Evolutionary conservation across 768 basidiomycete genomes (phyloP).

Genomic region (Boletus edulis): DNA sequence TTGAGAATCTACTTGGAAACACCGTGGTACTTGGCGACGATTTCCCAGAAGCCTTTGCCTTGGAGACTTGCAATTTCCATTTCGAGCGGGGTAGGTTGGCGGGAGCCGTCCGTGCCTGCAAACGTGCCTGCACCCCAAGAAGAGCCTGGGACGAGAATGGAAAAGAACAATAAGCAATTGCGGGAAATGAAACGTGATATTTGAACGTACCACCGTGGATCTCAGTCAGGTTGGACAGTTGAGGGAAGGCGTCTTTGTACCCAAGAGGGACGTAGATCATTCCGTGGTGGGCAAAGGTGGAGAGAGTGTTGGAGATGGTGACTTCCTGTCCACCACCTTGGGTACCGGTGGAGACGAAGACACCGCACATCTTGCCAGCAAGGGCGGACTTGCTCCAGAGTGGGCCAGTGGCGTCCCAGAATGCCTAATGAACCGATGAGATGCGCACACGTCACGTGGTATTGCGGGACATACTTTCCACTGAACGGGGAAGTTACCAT

Average conservation of each 20-base stretch:
- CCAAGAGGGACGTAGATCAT: slow-evolving; percentile 53
- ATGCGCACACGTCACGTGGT: background rate
- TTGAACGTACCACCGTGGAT: slow-evolving; percentile 43
- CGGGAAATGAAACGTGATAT: background rate
- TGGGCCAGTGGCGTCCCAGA: slow-evolving; percentile 52
- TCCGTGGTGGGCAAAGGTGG: slow-evolving; percentile 55
- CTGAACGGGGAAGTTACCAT: slow-evolving; percentile 48
- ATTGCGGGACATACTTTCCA: slow-evolving; percentile 48
- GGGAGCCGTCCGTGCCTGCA: slow-evolving; percentile 52
- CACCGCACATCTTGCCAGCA: slow-evolving; percentile 44
- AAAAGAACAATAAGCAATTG: background rate
- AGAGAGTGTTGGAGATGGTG: slow-evolving; percentile 37
- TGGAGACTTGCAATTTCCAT: slow-evolving; percentile 55
- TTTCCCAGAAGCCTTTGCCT: slow-evolving; percentile 54
- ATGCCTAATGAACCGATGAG: slow-evolving; percentile 32
- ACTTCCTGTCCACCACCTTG: slow-evolving; percentile 50
- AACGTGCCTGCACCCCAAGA: slow-evolving; percentile 82
- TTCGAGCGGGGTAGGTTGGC: slow-evolving; percentile 59
- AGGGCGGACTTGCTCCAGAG: slow-evolving; percentile 43
- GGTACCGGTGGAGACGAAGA: slow-evolving; percentile 45
- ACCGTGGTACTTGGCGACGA: slow-evolving; percentile 37
- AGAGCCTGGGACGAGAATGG: slow-evolving; percentile 44
- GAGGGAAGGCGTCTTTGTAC: slow-evolving; percentile 42
- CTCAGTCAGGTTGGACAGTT: slow-evolving; percentile 40
- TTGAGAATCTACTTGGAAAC: slow-evolving; percentile 11